A percentile compares a stretch with the other conserved stretches of the same genome.
These are phyloP conservation scores for Cladophialophora yegresii DNA, from an alignment of 2,329 filamentous ascomycete species.

Conservation along the genomic window DNA sequence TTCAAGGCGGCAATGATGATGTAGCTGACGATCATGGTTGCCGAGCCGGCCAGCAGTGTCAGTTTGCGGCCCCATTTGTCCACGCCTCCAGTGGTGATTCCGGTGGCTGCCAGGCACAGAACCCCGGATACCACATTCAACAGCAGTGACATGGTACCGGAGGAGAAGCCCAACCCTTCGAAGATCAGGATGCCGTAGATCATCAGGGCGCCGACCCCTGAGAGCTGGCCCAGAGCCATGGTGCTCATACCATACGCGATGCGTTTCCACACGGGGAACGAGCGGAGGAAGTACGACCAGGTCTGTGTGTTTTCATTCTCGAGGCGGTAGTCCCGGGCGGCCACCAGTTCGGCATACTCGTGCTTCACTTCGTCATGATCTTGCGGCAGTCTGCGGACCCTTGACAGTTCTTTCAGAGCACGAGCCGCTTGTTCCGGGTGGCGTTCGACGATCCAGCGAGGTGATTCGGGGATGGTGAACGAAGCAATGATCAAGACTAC, in stretches of 20 bases:
- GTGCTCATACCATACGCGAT: not conserved
- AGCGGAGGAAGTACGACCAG: not conserved
- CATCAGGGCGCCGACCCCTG: slow-evolving; percentile 36
- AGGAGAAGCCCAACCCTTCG: slow-evolving; percentile 42
- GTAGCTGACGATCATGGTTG: slow-evolving; percentile 16
- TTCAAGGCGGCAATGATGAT: slow-evolving; percentile 18
- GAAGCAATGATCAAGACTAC: slow-evolving; percentile 42
- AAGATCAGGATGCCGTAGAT: slow-evolving; percentile 48
- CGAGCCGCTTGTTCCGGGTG: slow-evolving; percentile 34
- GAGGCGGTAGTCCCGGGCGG: not conserved
- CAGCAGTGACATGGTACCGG: slow-evolving; percentile 17
- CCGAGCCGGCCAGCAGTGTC: slow-evolving; percentile 14
- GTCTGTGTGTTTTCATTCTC: not conserved
- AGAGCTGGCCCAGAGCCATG: not conserved
- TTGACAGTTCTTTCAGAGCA: not conserved
- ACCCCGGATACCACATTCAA: slow-evolving; percentile 16
- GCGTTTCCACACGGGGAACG: not conserved
- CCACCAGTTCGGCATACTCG: not conserved
- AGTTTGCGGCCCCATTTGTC: slow-evolving; percentile 22
- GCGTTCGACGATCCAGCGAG: slow-evolving; percentile 43
- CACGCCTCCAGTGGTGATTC: slow-evolving; percentile 14
- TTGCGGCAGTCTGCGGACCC: not conserved
- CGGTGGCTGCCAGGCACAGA: slow-evolving; percentile 5
- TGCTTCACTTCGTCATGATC: not conserved
- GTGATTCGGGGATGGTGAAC: slow-evolving; percentile 46